Base-by-base conservation (phyloP, 192 early-diverging fungal species). In the Oehlia diaphana region DNA sequence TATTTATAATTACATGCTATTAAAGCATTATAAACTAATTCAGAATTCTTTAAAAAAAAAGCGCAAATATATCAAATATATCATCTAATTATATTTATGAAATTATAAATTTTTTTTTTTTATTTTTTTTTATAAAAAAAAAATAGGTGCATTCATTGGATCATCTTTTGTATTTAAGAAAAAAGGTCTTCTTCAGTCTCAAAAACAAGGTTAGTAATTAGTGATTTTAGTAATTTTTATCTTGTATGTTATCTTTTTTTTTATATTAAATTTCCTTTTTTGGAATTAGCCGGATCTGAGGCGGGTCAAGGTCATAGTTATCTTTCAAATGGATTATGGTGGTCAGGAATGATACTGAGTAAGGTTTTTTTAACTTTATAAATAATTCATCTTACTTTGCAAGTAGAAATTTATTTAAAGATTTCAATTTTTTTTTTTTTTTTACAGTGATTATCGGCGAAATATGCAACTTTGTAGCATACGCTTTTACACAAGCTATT, bases 401-500 rank as follows among this genome's bases (percentile, higher is more conserved):
- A n/a, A 21, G 5, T n/a, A 33, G 42, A 47, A 70, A 28, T 63
- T 53, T 66, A 69, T 65, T 9, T 69, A 39, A 62, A 47, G 9
- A 33, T 39, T 31, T 63, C 23, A 13, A 16, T 37, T 23, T 14
- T 53, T 9, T 58, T 47, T 26, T 37, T 23, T 14, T 53, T 9
- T 58, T 47, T 21, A 49, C 88, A 95, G 94, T 99, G 97, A 92
- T 94, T 23, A 80, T 97, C 64, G 97, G 97, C 31, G 97, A 99
- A 87, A 84, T 94, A 65, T 94, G 94, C 75, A 99, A 99, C 86
- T 97, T 99, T 88, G 88, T 94, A 3, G 97, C 97, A n/a, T 99
- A 99, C 81, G 92, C 94, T 47, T 99, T 95, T 87, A 94, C 96
- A n/a, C 96, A 94, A 4, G 97, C 97, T n/a, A 95, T 99, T 58